phyloP scores from a whole-genome alignment of 1,139 yeast genomes.

The Geotrichum fermentans region DNA sequence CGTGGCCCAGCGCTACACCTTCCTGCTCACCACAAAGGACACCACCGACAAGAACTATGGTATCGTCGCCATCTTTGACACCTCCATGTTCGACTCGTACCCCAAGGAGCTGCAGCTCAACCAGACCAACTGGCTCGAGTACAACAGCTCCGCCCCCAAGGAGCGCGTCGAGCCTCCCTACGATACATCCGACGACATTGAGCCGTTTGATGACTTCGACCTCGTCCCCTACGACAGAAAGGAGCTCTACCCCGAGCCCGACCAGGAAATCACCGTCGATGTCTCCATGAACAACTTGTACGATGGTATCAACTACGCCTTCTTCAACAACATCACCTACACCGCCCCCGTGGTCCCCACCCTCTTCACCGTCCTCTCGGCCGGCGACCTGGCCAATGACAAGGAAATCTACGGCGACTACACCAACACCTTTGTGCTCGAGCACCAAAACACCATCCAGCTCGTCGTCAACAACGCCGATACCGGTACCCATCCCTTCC shows the following conservation, averaged over 20 bases:
- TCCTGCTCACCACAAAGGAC: slow-evolving; percentile 65
- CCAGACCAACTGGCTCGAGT: slow-evolving; percentile 66
- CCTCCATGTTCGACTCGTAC: slow-evolving; percentile 67
- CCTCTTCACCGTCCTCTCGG: slow-evolving; percentile 62
- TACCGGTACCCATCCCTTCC: slow-evolving; percentile 84
- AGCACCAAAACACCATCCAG: slow-evolving; percentile 59
- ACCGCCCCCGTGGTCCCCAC: slow-evolving; percentile 78
- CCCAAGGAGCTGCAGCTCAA: slow-evolving; percentile 63
- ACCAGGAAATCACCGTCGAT: slow-evolving; percentile 57
- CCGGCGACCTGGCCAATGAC: slow-evolving; percentile 53
- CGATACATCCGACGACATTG: slow-evolving; percentile 36
- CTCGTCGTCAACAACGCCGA: slow-evolving; percentile 66
- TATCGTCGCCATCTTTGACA: slow-evolving; percentile 72
- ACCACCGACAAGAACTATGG: slow-evolving; percentile 60
- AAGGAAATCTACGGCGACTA: slow-evolving; percentile 69
- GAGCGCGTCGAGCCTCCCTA: slow-evolving; percentile 47
- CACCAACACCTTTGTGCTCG: slow-evolving; percentile 67
- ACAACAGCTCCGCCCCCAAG: slow-evolving; percentile 44
- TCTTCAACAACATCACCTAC: slow-evolving; percentile 81
- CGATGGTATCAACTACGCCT: slow-evolving; percentile 83
- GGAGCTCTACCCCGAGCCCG: slow-evolving; percentile 58
- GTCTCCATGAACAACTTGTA: slow-evolving; percentile 74
- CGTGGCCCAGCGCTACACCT: slow-evolving; percentile 74
- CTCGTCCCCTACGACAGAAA: slow-evolving; percentile 53
- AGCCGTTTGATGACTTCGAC: slow-evolving; percentile 51